Evolutionary conservation across 2,329 filamentous ascomycete genomes (phyloP).

Genomic region (Sclerotinia minor): DNA sequence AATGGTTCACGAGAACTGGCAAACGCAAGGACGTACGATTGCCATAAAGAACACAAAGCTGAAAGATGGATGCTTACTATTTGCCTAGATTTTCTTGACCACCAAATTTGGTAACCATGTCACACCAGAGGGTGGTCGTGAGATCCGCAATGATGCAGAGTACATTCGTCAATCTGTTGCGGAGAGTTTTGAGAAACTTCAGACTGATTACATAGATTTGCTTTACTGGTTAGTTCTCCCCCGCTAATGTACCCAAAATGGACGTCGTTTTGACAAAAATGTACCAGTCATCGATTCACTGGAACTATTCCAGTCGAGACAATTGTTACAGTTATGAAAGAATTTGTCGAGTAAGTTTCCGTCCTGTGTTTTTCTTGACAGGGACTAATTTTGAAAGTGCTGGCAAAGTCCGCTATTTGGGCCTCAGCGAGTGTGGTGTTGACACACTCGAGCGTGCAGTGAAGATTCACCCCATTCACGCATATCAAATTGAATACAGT

Average conservation of each 20-base stretch:
- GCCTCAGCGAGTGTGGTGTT: slow-evolving; percentile 54
- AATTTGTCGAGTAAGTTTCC: slow-evolving; percentile 22
- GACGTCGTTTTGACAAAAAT: neutral
- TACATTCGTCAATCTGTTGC: slow-evolving; percentile 24
- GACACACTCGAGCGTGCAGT: slow-evolving; percentile 52
- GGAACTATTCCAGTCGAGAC: slow-evolving; percentile 45
- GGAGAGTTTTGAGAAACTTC: slow-evolving; percentile 26
- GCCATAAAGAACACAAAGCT: slow-evolving; percentile 41
- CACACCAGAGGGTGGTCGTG: slow-evolving; percentile 20
- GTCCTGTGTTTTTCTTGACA: neutral
- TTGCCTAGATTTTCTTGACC: slow-evolving; percentile 47
- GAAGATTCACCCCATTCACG: slow-evolving; percentile 50
- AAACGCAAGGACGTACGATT: slow-evolving; percentile 21
- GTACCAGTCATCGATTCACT: slow-evolving; percentile 43
- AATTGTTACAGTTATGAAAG: slow-evolving; percentile 42
- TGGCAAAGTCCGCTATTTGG: slow-evolving; percentile 58
- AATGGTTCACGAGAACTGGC: slow-evolving; percentile 47
- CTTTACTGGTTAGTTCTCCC: slow-evolving; percentile 19
- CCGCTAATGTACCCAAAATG: neutral
- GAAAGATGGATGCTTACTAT: slow-evolving; percentile 36
- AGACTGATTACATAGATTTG: slow-evolving; percentile 27
- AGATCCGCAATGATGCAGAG: slow-evolving; percentile 24
- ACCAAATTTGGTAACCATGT: slow-evolving; percentile 38
- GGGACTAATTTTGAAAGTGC: slow-evolving; percentile 46
- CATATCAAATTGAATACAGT: slow-evolving; percentile 55